Base-by-base conservation (phyloP, 768 basidiomycete genomes). In the Artomyces pyxidatus region DNA sequence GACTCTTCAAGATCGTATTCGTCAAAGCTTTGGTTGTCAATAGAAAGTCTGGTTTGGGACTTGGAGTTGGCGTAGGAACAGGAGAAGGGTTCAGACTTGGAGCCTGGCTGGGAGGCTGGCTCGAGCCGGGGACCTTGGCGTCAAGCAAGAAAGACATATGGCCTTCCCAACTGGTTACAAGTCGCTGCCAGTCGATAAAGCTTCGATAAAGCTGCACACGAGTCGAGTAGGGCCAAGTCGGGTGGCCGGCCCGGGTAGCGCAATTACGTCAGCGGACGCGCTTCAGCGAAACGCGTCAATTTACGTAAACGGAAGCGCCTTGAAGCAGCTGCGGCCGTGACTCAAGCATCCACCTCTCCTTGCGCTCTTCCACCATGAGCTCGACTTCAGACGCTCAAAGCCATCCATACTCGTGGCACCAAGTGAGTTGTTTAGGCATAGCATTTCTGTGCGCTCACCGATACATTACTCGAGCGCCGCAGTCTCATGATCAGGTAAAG, bases 401-500 rank as follows among this genome's bases (percentile, higher is more conserved):
- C 56, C 69, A 68, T 42, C 67, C 74, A 17, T 90, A 90, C 59
- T 87, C 88, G 55, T 90, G 88, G 88, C 88, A 90, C 65, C 88
- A 90, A 78, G 88, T 88, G 59, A 53, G 76, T 64, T 44, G 16
- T 26, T 46, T 6, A 7, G 38, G 50, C 16, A 44, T 5, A 27
- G 38, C 42, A 14, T 43, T 28, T 6, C 16, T 26, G 26, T 6
- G 23, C 47, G 29, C 37, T 54, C 37, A 40, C 28, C 49, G 48
- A 46, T 40, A 35, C 35, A 55, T 32, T 25, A 22, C 35, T 7
- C 21, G 37, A 19, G 40, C 53, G 47, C 48, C 12, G 32, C 42
- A 90, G 88, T 88, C 88, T 54, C 88, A 90, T 75, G 88, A 90
- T 74, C 88, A 90, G 80, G 88, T 82, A 71, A 54, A 52, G 58